These are phyloP conservation scores for Penicillium goetzii DNA, from an alignment of 495 filamentous ascomycete species.

Conservation along the genomic window DNA sequence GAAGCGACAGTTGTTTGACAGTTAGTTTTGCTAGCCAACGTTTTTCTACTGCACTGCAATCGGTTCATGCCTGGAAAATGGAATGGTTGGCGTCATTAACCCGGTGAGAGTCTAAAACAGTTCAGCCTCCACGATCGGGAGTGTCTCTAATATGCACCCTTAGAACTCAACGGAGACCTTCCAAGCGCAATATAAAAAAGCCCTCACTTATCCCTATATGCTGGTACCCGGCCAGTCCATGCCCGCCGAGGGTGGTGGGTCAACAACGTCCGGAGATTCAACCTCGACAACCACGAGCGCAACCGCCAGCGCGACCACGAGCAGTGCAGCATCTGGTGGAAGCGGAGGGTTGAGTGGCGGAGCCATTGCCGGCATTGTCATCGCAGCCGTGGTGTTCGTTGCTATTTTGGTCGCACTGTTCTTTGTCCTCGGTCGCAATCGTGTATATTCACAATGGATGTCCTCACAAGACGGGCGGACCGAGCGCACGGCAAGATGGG, in stretches of 20 bases:
- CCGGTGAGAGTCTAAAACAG: conserved; percentile 28
- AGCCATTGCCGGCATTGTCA: conserved; percentile 13
- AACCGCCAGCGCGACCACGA: conserved; percentile 5
- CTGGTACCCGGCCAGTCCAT: conserved; percentile 42
- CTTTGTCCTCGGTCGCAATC: conserved; percentile 47
- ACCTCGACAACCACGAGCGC: conserved; percentile 12
- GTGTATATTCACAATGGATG: conserved; percentile 43
- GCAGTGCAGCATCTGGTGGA: conserved; percentile 1
- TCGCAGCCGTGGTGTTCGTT: conserved; percentile 41
- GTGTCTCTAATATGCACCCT: background rate
- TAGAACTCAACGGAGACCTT: conserved; percentile 42
- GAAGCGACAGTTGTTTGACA: background rate
- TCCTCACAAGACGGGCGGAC: conserved; percentile 38
- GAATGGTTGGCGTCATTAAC: conserved; percentile 51
- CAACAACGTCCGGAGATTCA: background rate
- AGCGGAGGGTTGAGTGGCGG: conserved; percentile 6
- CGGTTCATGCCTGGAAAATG: conserved; percentile 44
- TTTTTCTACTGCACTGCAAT: conserved; percentile 49
- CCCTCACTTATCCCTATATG: conserved; percentile 42
- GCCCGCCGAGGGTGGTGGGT: conserved; percentile 39
- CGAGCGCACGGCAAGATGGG: conserved; percentile 40
- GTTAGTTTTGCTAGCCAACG: conserved; percentile 27
- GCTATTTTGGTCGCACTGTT: conserved; percentile 40
- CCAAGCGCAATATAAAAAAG: conserved; percentile 38
- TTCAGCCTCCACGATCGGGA: background rate